Base-by-base conservation (phyloP, 1,284 basidiomycete genomes). In the Fistulinella cinereoalba region DNA sequence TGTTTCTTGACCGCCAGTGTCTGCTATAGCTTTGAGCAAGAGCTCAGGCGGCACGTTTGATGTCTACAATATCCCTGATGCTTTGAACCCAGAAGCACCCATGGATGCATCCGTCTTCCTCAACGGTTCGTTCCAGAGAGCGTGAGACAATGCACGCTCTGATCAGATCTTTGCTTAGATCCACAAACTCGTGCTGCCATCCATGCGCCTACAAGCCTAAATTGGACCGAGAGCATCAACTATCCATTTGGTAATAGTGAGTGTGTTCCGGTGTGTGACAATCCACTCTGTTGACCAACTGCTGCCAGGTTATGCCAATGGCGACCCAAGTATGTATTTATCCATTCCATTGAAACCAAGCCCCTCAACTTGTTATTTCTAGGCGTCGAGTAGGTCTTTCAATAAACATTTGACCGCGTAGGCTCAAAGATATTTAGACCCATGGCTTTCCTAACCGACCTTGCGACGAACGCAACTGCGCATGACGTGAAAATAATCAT, bases 141-240 rank as follows among this genome's bases (percentile, higher is more conserved):
- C 18, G 31, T 32, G 16, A 21, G 12, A 40, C 32, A n/a, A 16
- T 11, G 27, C 23, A 6, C 10, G 11, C 16, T n/a, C 19, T 12
- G 52, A 43, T 53, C 9, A 6, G 6, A 9, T 9, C 27, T 8
- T 23, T n/a, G n/a, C n/a, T 16, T 48, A 84, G 83, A 85, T 55
- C 67, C 72, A 23, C 70, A 63, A 18, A 77, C 74, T 8, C 69
- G 76, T 25, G 65, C 74, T 25, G 86, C 85, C 0, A 64, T 88
- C 18, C 85, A 88, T 61, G 85, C 84, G 1, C 85, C 85, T 4
- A 80, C 74, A 4, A 81, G 75, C 62, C 75, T 77, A 55, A 63
- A 77, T 43, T 88, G 85, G 85, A 54, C 50, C 1, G 52, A 70
- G 46, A 60, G 50, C 21, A 74, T 79, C 52, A 46, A 57, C 10